phyloP scores from a whole-genome alignment of 371 early-diverging fungal species.

The Zopfochytrium polystomum region DNA sequence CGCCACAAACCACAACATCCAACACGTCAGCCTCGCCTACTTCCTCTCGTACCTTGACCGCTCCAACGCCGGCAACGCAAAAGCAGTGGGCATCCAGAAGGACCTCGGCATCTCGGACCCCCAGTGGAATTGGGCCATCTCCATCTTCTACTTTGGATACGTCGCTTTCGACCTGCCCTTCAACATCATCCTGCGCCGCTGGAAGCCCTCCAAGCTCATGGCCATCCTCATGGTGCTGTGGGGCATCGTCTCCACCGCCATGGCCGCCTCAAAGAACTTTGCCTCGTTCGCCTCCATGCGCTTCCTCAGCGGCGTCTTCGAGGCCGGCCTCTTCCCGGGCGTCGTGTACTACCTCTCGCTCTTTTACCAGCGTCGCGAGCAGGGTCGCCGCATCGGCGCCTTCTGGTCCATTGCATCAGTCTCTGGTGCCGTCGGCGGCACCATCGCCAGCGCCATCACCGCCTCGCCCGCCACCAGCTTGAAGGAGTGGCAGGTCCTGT shows the following conservation, averaged over 20 bases:
- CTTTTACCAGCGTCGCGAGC: slow-evolving; percentile 41
- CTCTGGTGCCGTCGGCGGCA: slow-evolving; percentile 54
- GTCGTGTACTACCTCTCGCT: slow-evolving; percentile 52
- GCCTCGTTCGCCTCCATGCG: too few species aligned
- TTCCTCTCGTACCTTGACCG: slow-evolving; percentile 17
- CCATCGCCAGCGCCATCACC: slow-evolving; percentile 11
- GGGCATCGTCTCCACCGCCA: too few species aligned
- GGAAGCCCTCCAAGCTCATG: slow-evolving; percentile 37
- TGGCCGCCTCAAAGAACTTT: too few species aligned
- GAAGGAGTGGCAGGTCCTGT: slow-evolving; percentile 68
- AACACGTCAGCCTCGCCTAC: too few species aligned
- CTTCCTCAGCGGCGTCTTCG: slow-evolving; percentile 70
- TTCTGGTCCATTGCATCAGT: slow-evolving; percentile 12
- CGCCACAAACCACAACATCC: too few species aligned
- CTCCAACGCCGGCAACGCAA: slow-evolving; percentile 15
- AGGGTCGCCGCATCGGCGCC: neutral
- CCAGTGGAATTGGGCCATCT: slow-evolving; percentile 58
- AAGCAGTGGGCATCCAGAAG: neutral
- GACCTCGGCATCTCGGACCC: neutral
- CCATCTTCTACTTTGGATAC: slow-evolving; percentile 65
- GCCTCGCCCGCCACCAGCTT: slow-evolving; percentile 14
- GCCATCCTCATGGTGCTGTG: slow-evolving; percentile 31
- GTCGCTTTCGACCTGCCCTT: slow-evolving; percentile 68
- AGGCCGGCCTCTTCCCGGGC: slow-evolving; percentile 62
- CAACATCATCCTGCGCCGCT: slow-evolving; percentile 56